Base-by-base conservation (phyloP, 805 yeast species). In the Starmera pachycereana region DNA sequence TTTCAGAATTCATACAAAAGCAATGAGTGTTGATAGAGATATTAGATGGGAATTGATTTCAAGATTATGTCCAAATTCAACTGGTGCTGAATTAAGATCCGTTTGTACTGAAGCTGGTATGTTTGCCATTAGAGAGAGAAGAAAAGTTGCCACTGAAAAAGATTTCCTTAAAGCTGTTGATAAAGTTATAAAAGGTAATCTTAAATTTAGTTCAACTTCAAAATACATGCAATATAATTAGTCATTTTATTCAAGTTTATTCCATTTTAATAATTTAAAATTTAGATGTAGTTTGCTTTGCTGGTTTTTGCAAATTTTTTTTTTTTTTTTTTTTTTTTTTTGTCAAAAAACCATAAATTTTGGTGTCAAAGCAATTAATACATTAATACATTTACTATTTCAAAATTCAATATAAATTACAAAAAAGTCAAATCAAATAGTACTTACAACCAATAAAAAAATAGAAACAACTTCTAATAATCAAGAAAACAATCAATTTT, bases 101-200 rank as follows among this genome's bases (percentile, higher is more conserved):
- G 98, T 92, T 13, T 92, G 98, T 63, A 92, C 98, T 1, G 99
- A 92, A 63, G 98, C 98, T 4, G 99, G 99, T 54, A 92, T 92
- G 98, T 92, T 89, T 71, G 98, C 99, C 35, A 92, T 92, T 41
- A 78, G 99, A 55, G 96, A 97, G 14, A 79, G 99, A 65, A 77
- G 98, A 68, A 92, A 92, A 69, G 96, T 92, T 34, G 97, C 98
- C 32, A 82, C 95, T 25, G 99, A 92, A 62, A 92, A 92, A 71
- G 99, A 92, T 63, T 92, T 92, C 72, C 69, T 92, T 54, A 88
- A 90, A 52, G 96, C 98, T 29, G 99, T 92, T 36, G 98, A 92
- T 55, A 92, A 92, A 71, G 99, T 92, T 44, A 92, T 92, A 57
- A 92, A 90, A 74, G 97, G 98, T 54, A 90, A 92, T 69, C 79